Percentiles rank a stretch among this genome's conserved stretches.
These are phyloP conservation scores for Fusarium decemcellulare DNA, from an alignment of 2,329 filamentous ascomycete species.

Conservation along the genomic window DNA sequence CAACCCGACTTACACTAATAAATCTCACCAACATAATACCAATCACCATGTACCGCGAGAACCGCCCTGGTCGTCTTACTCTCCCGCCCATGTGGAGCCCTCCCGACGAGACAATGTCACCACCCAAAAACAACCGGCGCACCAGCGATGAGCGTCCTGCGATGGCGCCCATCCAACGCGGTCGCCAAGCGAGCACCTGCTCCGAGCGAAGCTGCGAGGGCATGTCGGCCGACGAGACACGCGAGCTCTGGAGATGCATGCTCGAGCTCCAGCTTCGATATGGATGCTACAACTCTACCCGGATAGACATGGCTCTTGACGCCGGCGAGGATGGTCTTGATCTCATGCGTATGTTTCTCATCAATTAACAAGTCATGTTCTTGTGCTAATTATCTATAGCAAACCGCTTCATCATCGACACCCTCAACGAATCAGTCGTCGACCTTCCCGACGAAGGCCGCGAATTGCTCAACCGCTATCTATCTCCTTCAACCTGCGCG, in stretches of 20 bases:
- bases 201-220: slow-evolving; percentile 50
- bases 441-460: slow-evolving; percentile 55
- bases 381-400: slow-evolving; percentile 41
- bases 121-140: slow-evolving; percentile 31
- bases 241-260: slow-evolving; percentile 64
- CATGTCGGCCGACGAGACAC: slow-evolving; percentile 56
- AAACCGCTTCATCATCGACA: slow-evolving; percentile 58
- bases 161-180: slow-evolving; percentile 21
- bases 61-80: slow-evolving; percentile 38
- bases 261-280: slow-evolving; percentile 62
- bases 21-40: neutral
- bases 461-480: slow-evolving; percentile 51
- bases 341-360: slow-evolving; percentile 60
- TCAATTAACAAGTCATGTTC: neutral
- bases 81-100: slow-evolving; percentile 40
- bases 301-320: slow-evolving; percentile 62
- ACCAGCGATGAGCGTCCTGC: slow-evolving; percentile 12
- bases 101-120: slow-evolving; percentile 28
- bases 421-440: slow-evolving; percentile 55
- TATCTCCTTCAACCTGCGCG: slow-evolving; percentile 35
- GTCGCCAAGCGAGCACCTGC: slow-evolving; percentile 47
- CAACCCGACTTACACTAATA: slow-evolving; percentile 4
- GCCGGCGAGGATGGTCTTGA: slow-evolving; percentile 56
- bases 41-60: slow-evolving; percentile 41
- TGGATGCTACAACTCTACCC: slow-evolving; percentile 64